These are phyloP conservation scores for Aspergillus sp. DNA, from an alignment of 2,329 filamentous ascomycete genomes.

Conservation along the genomic window DNA sequence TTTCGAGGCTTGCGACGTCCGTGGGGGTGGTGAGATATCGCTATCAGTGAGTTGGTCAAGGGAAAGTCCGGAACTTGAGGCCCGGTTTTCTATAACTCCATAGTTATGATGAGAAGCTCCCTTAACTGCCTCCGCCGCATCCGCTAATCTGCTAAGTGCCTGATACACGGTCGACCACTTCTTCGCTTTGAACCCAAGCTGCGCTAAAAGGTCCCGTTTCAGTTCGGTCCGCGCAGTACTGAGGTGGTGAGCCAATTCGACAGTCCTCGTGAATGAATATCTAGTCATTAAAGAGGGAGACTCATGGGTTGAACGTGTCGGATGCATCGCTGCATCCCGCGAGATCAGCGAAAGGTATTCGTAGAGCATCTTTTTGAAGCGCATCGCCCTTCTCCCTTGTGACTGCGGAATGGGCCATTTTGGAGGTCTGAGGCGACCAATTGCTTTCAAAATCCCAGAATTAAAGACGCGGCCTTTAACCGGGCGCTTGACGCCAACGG, in stretches of 20 bases:
- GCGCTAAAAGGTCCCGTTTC: conserved; percentile 38
- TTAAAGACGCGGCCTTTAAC: conserved; percentile 19
- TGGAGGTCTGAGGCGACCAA: conserved; percentile 9
- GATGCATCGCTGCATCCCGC: conserved; percentile 6
- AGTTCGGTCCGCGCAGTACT: conserved; percentile 27
- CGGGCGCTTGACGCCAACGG: conserved; percentile 14
- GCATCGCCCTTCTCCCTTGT: conserved; percentile 24
- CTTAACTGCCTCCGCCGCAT: conserved; percentile 32
- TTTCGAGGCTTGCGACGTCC: not conserved
- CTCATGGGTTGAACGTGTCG: not conserved
- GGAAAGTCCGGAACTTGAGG: conserved; percentile 18
- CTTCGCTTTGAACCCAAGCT: conserved; percentile 40
- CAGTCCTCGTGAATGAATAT: conserved; percentile 24
- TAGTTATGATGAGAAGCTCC: conserved; percentile 15
- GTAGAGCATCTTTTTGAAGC: conserved; percentile 16
- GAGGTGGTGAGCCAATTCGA: conserved; percentile 34
- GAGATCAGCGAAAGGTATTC: conserved; percentile 29
- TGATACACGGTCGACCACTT: conserved; percentile 43
- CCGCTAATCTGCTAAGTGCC: conserved; percentile 40
- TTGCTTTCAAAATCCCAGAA: conserved; percentile 19
- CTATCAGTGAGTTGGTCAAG: conserved; percentile 31
- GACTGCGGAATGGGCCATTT: conserved; percentile 19
- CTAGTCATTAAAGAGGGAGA: conserved; percentile 4
- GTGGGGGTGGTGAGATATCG: conserved; percentile 5
- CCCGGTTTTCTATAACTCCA: conserved; percentile 33